A percentile compares a stretch with the other conserved stretches of the same genome.
phyloP scores from a whole-genome alignment of 768 basidiomycete genomes.

The Tubosaeta sp. region DNA sequence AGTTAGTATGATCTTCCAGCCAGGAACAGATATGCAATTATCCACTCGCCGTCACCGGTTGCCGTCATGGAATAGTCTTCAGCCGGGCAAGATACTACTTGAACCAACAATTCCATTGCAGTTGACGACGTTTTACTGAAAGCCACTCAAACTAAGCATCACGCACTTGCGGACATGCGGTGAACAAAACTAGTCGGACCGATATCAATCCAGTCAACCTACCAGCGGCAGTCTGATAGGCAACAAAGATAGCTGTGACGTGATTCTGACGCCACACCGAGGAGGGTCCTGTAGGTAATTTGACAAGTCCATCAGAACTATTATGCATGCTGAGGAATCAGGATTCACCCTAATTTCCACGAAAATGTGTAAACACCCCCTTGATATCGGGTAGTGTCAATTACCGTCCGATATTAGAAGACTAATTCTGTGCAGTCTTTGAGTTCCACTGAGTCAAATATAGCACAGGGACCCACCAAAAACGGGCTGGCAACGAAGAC shows the following conservation, averaged over 20 bases:
- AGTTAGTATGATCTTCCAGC: background rate
- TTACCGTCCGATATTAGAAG: background rate
- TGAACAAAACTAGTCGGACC: background rate
- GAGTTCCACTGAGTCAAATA: too few species aligned
- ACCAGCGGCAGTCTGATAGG: background rate
- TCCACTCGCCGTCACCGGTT: background rate
- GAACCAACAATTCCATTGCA: background rate
- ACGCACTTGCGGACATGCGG: too few species aligned
- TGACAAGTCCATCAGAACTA: background rate
- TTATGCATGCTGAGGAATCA: background rate
- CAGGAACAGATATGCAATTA: background rate
- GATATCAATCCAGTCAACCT: too few species aligned
- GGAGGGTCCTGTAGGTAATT: background rate
- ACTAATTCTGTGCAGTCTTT: too few species aligned
- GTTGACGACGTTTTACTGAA: background rate
- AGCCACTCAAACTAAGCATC: too few species aligned
- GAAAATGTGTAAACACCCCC: background rate
- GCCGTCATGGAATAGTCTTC: conserved; percentile 1
- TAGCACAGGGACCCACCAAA: too few species aligned
- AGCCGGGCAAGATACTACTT: background rate
- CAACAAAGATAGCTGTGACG: background rate
- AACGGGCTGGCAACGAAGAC: too few species aligned
- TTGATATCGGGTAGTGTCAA: too few species aligned
- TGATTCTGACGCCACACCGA: background rate
- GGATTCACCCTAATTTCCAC: background rate